Base-by-base conservation (phyloP, 192 early-diverging fungal genomes). In the Podila minutissima region DNA sequence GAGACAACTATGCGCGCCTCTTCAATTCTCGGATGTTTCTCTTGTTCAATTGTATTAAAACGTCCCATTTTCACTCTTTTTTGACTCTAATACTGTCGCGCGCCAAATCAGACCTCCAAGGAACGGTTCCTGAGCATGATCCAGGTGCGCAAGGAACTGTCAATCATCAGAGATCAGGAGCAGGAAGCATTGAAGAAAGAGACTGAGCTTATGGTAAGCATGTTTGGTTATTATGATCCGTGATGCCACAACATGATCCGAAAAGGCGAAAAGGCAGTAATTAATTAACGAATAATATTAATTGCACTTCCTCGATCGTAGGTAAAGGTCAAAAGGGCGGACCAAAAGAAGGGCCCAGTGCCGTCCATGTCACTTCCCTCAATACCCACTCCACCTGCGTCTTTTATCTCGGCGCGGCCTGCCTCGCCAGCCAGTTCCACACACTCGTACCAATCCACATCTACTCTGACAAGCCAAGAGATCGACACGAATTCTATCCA, bases 121-220 rank as follows among this genome's bases (percentile, higher is more conserved):
- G 77, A 81, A 22, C 55, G 77, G 55, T 81, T 81, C 46, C 49
- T 69, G 22, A 81, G 71, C 49, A 81, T 81, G 66, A 63, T 61
- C 20, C 71, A 73, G 35, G 67, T 81, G 13, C 61, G 71, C 31
- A 81, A 81, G n/a, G 77, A 81, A 35, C 38, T 81, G 46, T 33
- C 62, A 5, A 15, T 62, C 17, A 59, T 81, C 46, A 59, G 71
- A 29, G 77, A 81, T 20, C 77, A 81, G 29, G 77, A 73, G 17
- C 71, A 66, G 37, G 77, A 81, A 48, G 71, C 77, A 35, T 37
- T 65, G 13, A 81, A 68, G 38, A 66, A 61, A 33, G 77, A 81
- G 17, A n/a, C 35, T 0, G 77, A 81, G 22, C 15, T 32, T 24
- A 69, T 72, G 60, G 77, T 81, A 73, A 24, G 35, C 26, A 58